Evolutionary conservation across 2,329 filamentous ascomycete genomes (phyloP), one percentile per base, ranked within the genome.

Genomic region (Botrytis cinerea): DNA sequence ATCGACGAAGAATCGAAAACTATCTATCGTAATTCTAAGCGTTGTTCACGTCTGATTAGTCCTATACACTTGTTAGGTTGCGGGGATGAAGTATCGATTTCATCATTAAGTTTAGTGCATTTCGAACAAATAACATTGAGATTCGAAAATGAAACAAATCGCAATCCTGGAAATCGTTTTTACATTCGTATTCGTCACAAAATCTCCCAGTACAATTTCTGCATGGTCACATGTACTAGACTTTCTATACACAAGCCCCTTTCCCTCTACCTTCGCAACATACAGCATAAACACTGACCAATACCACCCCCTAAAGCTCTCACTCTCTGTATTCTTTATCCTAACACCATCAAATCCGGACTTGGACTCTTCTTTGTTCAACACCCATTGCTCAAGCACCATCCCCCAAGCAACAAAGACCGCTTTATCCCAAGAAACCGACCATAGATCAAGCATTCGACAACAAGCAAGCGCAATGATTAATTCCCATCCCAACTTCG

Each of bases 91-190:
- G 51, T 57, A 54, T 54, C 4, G 25, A 3, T 54, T 20, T 54
- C 25, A 54, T 9, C 5, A 7, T 54, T 7, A 54, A n/a, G 48
- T 54, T n/a, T n/a, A n/a, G 12, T n/a, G 14, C 2, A 54, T 54
- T 54, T 16, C 48, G 12, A 54, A 54, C 12, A n/a, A 16, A 5
- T 14, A 2, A 54, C 2, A n/a, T n/a, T 54, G 25, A 54, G n/a
- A 28, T 28, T 28, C 6, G 18, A 9, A 28, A 18, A 32, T 54
- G n/a, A 18, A 28, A 2, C 1, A 3, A 9, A 57, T 28, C 1
- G 0, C 1, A 0, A 57, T 28, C 51, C 14, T 28, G 2, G 2
- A 57, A 57, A n/a, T n/a, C 0, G 6, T 18, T 57, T 32, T 18
- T 32, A 9, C 18, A 57, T 18, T 6, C 0, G 16, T 18, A 28